Conservation (phyloP, 352 stramenopile species). For the Phytophthora syringae region DNA sequence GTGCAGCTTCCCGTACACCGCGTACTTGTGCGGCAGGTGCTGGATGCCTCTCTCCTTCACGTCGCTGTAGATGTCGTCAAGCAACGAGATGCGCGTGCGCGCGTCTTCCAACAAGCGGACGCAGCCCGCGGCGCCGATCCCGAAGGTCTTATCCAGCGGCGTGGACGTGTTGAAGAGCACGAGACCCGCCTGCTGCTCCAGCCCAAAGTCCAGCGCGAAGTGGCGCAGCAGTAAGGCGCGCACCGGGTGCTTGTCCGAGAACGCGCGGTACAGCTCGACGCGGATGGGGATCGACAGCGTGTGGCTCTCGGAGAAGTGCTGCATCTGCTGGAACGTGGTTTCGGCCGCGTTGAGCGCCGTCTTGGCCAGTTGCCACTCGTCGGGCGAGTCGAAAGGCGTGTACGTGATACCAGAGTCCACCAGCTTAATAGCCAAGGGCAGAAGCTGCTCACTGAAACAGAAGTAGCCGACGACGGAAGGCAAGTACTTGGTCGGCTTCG, state of each 20-base stretch:
- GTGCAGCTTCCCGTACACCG: slow-evolving; percentile 40
- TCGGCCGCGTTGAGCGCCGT: slow-evolving; percentile 52
- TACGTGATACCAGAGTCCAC: slow-evolving; percentile 54
- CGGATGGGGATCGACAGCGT: slow-evolving; percentile 53
- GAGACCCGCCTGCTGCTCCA: slow-evolving; percentile 42
- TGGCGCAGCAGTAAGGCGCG: slow-evolving; percentile 43
- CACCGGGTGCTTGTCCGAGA: slow-evolving; percentile 44
- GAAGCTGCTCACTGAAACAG: slow-evolving; percentile 46
- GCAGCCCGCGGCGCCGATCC: slow-evolving; percentile 43
- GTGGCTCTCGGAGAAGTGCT: slow-evolving; percentile 62
- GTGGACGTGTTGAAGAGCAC: slow-evolving; percentile 53
- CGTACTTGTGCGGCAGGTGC: slow-evolving; percentile 47
- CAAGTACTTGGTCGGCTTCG: slow-evolving; percentile 40
- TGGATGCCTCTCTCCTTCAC: slow-evolving; percentile 30
- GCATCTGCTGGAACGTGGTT: slow-evolving; percentile 55
- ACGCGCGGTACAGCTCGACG: slow-evolving; percentile 45
- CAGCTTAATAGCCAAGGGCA: slow-evolving; percentile 51
- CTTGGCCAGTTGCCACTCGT: slow-evolving; percentile 63
- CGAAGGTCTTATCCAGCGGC: slow-evolving; percentile 51
- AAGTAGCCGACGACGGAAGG: slow-evolving; percentile 50
- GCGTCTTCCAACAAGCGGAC: slow-evolving; percentile 36
- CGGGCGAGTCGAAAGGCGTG: slow-evolving; percentile 43
- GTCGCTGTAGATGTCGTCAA: slow-evolving; percentile 35
- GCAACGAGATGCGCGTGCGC: slow-evolving; percentile 29
- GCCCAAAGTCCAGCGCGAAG: slow-evolving; percentile 45